Percentiles rank a stretch among this genome's conserved stretches.
Conservation (phyloP, 176 grass and related monocot genomes). For the Panicum miliaceum region DNA sequence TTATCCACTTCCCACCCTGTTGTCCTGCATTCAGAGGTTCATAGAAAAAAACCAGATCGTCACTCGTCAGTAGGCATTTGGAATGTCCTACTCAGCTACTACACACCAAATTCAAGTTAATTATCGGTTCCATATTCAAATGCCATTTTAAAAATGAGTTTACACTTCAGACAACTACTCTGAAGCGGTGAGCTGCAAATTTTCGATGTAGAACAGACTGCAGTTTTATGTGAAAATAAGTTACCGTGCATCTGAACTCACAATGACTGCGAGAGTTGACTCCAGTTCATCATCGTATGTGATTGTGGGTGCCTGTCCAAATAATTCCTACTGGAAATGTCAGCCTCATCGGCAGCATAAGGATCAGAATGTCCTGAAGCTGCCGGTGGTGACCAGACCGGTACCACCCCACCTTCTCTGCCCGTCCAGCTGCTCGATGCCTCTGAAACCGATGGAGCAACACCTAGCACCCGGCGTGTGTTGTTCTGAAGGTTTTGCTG, state of each 20-base stretch:
- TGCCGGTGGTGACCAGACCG: conserved; percentile 79
- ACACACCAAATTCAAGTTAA: conserved; percentile 12
- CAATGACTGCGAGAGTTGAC: conserved; percentile 75
- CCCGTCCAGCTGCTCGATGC: conserved; percentile 85
- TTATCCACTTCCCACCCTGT: conserved; percentile 72
- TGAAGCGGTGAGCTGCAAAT: neutral
- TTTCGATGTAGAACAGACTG: neutral
- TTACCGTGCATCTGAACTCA: conserved; percentile 66
- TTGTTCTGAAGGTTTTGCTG: conserved; percentile 45
- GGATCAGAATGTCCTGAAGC: conserved; percentile 68
- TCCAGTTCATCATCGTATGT: conserved; percentile 82
- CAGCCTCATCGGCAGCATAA: conserved; percentile 59
- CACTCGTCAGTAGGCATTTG: conserved; percentile 40
- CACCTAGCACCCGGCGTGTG: conserved; percentile 24
- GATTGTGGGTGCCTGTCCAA: conserved; percentile 74
- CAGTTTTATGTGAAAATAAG: conserved; percentile 19
- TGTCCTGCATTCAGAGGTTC: conserved; percentile 61
- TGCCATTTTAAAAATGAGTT: neutral
- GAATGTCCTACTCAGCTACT: conserved; percentile 21
- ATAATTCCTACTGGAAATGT: conserved; percentile 66
- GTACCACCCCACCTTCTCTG: conserved; percentile 84
- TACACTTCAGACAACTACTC: neutral
- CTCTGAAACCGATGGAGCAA: conserved; percentile 52
- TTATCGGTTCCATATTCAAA: neutral
- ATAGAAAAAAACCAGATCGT: neutral